Evolutionary conservation across 257 asterid species (phyloP).

Genomic region (Marsdenia floribunda): DNA sequence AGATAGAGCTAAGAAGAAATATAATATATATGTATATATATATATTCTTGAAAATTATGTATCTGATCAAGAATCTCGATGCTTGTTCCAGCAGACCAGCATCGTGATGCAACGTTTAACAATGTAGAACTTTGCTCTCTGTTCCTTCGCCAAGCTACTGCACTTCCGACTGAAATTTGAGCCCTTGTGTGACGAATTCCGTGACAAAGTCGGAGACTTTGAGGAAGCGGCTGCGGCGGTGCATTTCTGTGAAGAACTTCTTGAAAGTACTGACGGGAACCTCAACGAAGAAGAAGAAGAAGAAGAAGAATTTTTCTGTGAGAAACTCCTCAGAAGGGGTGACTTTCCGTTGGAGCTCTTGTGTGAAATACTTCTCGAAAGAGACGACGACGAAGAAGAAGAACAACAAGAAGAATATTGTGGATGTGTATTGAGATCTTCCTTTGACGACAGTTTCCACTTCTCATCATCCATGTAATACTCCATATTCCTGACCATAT

Average conservation of each 20-base stretch:
- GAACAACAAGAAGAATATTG: constrained; percentile 2
- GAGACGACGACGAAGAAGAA: constrained; percentile 29
- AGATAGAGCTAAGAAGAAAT: too few relatives aligned
- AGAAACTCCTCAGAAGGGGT: constrained; percentile 23
- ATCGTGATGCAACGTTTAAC: constrained; percentile 72
- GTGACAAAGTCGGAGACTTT: constrained; percentile 37
- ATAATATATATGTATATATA: not conserved
- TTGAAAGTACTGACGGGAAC: constrained; percentile 22
- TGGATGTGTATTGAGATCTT: constrained; percentile 29
- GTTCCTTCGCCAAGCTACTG: constrained; percentile 71
- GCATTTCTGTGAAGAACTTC: constrained; percentile 51
- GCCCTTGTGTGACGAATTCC: constrained; percentile 52
- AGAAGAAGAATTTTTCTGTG: constrained; percentile 40
- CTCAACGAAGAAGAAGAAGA: not conserved
- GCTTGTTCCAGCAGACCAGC: constrained; percentile 75
- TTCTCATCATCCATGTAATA: constrained; percentile 76
- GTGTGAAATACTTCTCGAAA: constrained; percentile 50
- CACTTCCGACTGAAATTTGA: constrained; percentile 59
- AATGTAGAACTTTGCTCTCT: constrained; percentile 73
- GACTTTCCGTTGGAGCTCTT: constrained; percentile 34
- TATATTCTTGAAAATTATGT: not conserved
- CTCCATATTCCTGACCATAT: constrained; percentile 35
- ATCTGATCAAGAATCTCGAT: constrained; percentile 53
- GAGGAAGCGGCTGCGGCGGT: constrained; percentile 19
- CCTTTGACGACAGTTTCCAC: constrained; percentile 44